These are phyloP conservation scores for Chamaenerion angustifolium DNA, from an alignment of 345 rosid species.

Conservation along the genomic window DNA sequence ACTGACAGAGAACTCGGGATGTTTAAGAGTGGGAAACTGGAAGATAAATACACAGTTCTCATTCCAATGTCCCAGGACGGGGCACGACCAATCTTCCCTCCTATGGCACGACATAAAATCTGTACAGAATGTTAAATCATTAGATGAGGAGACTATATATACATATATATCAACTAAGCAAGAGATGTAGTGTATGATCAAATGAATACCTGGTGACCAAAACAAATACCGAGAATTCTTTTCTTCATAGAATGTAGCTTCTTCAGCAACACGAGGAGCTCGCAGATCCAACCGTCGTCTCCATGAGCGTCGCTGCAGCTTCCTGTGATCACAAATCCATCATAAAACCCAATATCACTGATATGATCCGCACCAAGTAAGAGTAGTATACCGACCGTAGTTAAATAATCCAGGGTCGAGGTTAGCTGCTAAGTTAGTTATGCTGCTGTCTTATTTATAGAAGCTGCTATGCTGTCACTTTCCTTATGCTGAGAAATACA, in stretches of 20 bases:
- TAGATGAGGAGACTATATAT: background rate
- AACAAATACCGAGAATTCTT: constrained; percentile 53
- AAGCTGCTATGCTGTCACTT: too few relatives aligned
- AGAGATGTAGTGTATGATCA: too few relatives aligned
- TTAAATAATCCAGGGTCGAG: too few relatives aligned
- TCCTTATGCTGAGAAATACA: too few relatives aligned
- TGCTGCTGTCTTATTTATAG: too few relatives aligned
- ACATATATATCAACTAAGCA: too few relatives aligned
- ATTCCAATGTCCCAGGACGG: constrained; percentile 57
- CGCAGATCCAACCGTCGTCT: constrained; percentile 46
- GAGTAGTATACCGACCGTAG: too few relatives aligned
- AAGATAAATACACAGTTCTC: constrained; percentile 25
- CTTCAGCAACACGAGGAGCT: constrained; percentile 25
- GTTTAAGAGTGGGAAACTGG: constrained; percentile 25
- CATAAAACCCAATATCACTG: constrained; percentile 20
- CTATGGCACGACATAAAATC: constrained; percentile 43
- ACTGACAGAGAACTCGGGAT: constrained; percentile 26
- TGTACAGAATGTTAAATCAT: constrained; percentile 4
- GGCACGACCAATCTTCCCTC: constrained; percentile 41
- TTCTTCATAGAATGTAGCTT: constrained; percentile 36
- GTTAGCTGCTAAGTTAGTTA: too few relatives aligned
- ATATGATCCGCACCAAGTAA: too few relatives aligned
- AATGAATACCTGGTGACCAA: constrained; percentile 54
- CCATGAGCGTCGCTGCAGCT: constrained; percentile 59
- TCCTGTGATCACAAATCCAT: constrained; percentile 58